Evolutionary conservation across 106 monocot species (phyloP), one percentile per base, ranked within the genome.

Genomic region (Phalaenopsis aphrodite): DNA sequence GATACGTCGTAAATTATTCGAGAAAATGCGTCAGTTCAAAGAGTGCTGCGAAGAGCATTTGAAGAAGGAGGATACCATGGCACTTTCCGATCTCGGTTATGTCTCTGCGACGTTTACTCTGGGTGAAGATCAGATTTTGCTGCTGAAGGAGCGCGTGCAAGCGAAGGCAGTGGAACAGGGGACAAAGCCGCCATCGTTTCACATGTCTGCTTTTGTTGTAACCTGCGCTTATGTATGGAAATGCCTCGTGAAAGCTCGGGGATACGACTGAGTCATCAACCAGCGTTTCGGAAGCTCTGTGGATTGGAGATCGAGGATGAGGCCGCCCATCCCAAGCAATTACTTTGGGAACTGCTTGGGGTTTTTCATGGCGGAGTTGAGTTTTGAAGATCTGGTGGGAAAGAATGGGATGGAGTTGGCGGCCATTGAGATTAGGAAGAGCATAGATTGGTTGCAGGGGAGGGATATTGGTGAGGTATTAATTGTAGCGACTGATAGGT

Each of bases 341-440:
- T 88, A 88, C 78, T 80, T 88, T 16, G 88, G 88, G 7, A 88
- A 85, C 67, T 88, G 82, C 39, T 12, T 88, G 24, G 66, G 82
- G 9, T 17, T 14, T 8, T 47, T 55, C 37, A 55, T 41, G 14
- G 80, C 67, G 11, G 72, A 57, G 65, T 72, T 78, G 39, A 58
- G 39, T 9, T 71, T 38, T 1, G 45, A 42, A 2, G 78, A 88
- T 1, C 5, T 88, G 0, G 24, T 52, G n/a, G 55, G 75, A 15
- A 52, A 6, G 5, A 69, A 58, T 6, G 78, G 82, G 15, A 8
- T 78, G 16, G 42, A 8, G 5, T 0, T 42, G 24, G 83, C 83
- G 11, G 78, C 78, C 42, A 17, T 57, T n/a, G 72, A 55, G 30
- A 72, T 83, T 5, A 18, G 78, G 1, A 45, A 67, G 72, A 11